Conservation (phyloP, 805 yeast species). For the Pichia exigua region DNA sequence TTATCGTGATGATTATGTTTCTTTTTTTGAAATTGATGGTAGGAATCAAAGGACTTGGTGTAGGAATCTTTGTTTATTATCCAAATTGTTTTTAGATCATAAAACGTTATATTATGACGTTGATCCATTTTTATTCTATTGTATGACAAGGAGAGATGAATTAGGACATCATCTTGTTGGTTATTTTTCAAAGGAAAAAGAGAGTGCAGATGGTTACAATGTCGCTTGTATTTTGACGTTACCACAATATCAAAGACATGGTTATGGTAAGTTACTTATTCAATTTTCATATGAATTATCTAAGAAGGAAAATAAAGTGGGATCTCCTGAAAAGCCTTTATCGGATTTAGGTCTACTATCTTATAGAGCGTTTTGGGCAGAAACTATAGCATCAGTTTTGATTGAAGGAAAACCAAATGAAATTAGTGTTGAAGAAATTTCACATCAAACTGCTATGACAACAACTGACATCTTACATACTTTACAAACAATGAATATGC, state of each 20-base stretch:
- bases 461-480: slow-evolving; percentile 94
- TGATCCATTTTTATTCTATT: slow-evolving; percentile 92
- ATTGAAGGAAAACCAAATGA: slow-evolving; percentile 53
- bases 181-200: slow-evolving; percentile 94
- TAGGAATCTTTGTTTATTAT: slow-evolving; percentile 83
- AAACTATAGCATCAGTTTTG: slow-evolving; percentile 66
- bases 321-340: slow-evolving; percentile 96
- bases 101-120: slow-evolving; percentile 96
- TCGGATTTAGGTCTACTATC: slow-evolving; percentile 90
- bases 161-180: slow-evolving; percentile 95
- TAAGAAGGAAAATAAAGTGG: slow-evolving; percentile 79
- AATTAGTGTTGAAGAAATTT: slow-evolving; percentile 75
- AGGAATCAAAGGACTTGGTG: slow-evolving; percentile 96
- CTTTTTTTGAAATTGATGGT: slow-evolving; percentile 97
- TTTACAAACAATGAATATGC: slow-evolving; percentile 80
- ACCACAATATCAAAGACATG: slow-evolving; percentile 94
- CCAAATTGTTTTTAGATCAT: slow-evolving; percentile 88
- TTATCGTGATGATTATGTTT: slow-evolving; percentile 84
- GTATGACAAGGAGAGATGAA: slow-evolving; percentile 87
- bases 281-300: slow-evolving; percentile 91
- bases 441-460: slow-evolving; percentile 85
- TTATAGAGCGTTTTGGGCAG: slow-evolving; percentile 96
- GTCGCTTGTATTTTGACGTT: slow-evolving; percentile 94
- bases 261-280: slow-evolving; percentile 85
- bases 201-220: slow-evolving; percentile 88